Evolutionary conservation across 2,329 filamentous ascomycete species (phyloP).

Genomic region (Trichoderma aggressivum): DNA sequence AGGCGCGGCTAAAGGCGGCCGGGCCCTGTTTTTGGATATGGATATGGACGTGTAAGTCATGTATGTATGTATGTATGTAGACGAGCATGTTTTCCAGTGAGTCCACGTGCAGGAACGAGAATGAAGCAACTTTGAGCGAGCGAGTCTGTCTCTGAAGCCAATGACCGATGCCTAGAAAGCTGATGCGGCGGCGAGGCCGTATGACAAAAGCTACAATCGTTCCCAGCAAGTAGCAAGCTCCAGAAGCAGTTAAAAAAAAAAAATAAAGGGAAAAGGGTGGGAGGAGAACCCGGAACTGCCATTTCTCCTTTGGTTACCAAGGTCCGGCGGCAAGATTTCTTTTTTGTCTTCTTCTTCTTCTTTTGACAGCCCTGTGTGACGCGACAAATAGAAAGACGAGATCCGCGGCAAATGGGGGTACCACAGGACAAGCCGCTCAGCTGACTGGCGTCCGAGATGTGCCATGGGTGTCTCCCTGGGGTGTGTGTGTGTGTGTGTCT

Average conservation of each 20-base stretch:
- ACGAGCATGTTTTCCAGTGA: neutral
- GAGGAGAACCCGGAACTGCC: neutral
- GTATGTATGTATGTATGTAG: neutral
- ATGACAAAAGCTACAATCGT: neutral
- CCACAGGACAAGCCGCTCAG: constrained; percentile 18
- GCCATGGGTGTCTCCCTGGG: neutral
- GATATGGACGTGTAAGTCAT: neutral
- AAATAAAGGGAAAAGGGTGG: no score
- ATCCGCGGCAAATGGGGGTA: constrained; percentile 7
- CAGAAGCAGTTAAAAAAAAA: neutral
- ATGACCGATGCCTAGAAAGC: neutral
- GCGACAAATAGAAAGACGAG: neutral
- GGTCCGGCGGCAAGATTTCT: neutral
- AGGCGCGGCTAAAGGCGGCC: constrained; percentile 3
- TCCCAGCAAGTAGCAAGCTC: neutral
- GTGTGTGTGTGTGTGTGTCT: neutral
- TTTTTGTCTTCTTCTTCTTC: neutral
- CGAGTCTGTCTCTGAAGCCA: neutral
- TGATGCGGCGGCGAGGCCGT: neutral
- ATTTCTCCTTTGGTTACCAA: neutral
- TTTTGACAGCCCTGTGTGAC: neutral
- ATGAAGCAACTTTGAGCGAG: neutral
- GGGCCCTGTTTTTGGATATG: neutral
- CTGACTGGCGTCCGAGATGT: constrained; percentile 15
- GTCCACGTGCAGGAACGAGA: neutral